These are phyloP conservation scores for Cercospora sp. DNA, from an alignment of 2,329 filamentous ascomycete species.

Conservation along the genomic window DNA sequence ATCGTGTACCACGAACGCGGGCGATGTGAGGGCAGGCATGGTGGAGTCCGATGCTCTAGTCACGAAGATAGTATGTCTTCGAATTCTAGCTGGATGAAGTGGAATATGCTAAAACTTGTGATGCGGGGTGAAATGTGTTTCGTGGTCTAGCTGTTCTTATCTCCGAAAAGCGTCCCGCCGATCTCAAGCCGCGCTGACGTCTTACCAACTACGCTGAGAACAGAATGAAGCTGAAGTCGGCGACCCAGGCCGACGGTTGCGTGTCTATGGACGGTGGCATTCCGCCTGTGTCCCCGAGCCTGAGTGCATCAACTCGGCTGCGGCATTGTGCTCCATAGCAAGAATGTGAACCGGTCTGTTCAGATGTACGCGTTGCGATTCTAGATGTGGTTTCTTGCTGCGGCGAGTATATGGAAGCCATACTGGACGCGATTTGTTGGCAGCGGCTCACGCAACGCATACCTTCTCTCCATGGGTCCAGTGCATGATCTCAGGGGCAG, in stretches of 20 bases:
- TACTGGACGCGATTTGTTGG: neutral
- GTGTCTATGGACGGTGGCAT: neutral
- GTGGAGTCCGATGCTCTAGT: neutral
- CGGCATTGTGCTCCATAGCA: neutral
- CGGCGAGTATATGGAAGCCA: neutral
- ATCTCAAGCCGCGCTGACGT: neutral
- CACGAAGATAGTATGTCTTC: neutral
- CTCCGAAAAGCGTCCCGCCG: neutral
- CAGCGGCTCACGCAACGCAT: neutral
- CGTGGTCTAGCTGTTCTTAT: neutral
- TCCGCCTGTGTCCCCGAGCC: neutral
- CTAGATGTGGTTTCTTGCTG: neutral
- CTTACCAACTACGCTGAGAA: neutral
- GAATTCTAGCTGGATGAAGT: neutral
- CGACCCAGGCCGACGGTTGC: neutral
- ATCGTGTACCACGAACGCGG: constrained; percentile 22
- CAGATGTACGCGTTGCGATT: neutral
- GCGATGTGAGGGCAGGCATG: neutral
- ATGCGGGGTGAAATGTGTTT: neutral
- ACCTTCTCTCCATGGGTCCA: neutral
- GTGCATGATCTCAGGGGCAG: neutral
- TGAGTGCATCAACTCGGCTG: neutral
- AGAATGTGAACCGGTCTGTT: neutral
- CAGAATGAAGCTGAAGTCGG: neutral
- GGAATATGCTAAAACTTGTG: neutral